Conservation (phyloP, 768 basidiomycete genomes). For the Fomitopsis serialis region DNA sequence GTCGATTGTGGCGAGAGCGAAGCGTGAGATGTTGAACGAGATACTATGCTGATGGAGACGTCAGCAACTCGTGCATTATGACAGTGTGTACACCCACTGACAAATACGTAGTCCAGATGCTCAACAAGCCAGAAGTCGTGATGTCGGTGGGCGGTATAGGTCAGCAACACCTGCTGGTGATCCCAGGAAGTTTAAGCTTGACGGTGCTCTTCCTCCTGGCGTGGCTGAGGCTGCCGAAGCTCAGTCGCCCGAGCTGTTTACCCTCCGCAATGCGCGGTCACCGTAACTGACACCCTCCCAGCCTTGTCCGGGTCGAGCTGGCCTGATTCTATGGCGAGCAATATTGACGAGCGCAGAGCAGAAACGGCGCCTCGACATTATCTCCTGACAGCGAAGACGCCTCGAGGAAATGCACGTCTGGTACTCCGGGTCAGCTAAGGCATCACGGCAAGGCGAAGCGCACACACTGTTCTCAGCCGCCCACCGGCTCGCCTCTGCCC, state of each 20-base stretch:
- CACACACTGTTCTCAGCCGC: conserved; percentile 86
- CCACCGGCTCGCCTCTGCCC: conserved; percentile 92
- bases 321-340: conserved; percentile 88
- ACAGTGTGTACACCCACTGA: not conserved
- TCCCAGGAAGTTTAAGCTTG: conserved; percentile 57
- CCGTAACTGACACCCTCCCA: conserved; percentile 97
- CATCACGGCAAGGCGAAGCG: not conserved
- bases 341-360: conserved; percentile 78
- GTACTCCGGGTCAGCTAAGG: conserved; percentile 4
- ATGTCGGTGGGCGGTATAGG: not conserved
- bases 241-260: conserved; percentile 88
- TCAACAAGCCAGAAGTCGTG: not conserved
- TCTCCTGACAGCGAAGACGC: conserved; percentile 88
- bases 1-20: not conserved
- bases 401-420: conserved; percentile 92
- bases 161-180: conserved; percentile 54
- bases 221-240: conserved; percentile 79
- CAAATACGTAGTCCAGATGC: not conserved
- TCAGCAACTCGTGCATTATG: too few relatives aligned
- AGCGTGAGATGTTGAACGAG: not conserved
- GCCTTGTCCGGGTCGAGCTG: conserved; percentile 88
- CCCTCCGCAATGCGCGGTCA: conserved; percentile 85
- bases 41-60: not conserved
- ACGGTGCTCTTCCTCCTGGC: conserved; percentile 52
- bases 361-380: conserved; percentile 92